Conservation (phyloP, 257 asterid genomes). For the Solanum raphanifolium region DNA sequence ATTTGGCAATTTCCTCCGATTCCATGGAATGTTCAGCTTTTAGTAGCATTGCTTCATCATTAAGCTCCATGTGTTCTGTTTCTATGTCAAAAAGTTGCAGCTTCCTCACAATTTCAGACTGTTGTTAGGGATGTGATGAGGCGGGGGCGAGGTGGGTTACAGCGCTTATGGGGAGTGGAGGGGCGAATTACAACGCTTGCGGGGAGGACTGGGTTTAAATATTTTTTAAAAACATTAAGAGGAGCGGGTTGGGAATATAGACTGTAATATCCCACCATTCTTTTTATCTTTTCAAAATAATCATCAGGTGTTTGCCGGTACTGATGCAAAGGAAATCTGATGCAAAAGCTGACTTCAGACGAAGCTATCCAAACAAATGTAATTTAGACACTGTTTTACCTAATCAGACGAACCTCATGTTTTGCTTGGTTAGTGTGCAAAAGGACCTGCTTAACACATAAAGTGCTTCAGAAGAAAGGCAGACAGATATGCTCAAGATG, state of each 20-base stretch:
- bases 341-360: background rate
- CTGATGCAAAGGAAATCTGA: background rate
- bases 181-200: background rate
- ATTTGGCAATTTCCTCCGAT: background rate
- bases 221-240: background rate
- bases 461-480: background rate
- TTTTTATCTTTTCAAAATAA: background rate
- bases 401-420: background rate
- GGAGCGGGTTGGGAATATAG: background rate
- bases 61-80: background rate
- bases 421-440: background rate
- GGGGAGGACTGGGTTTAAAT: background rate
- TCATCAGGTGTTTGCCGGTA: background rate
- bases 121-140: background rate
- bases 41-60: background rate
- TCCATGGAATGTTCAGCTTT: background rate
- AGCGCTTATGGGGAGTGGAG: background rate
- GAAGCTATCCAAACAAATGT: background rate
- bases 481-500: background rate
- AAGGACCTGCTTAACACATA: background rate
- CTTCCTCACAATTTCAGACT: background rate
- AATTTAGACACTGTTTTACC: background rate
- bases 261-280: background rate
- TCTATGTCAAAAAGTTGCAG: background rate
- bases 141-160: background rate